These are phyloP conservation scores for Sporobolomyces phaffii DNA, from an alignment of 768 basidiomycete species.

Conservation along the genomic window DNA sequence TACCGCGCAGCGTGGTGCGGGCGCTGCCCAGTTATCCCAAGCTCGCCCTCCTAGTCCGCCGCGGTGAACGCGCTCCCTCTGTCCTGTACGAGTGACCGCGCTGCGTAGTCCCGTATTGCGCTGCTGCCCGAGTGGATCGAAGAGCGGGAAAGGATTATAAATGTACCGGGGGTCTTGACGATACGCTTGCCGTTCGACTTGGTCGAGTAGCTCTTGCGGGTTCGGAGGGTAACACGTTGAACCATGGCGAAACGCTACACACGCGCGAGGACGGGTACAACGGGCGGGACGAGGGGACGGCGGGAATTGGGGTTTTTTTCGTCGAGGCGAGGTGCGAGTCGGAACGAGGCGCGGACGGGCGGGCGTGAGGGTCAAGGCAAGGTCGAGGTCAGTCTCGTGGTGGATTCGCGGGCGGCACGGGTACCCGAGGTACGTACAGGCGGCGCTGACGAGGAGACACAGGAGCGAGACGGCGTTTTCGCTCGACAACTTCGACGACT, in stretches of 20 bases:
- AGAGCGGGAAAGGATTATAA: background rate
- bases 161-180: slow-evolving; percentile 84
- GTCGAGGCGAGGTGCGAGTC: background rate
- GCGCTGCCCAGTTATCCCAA: too few relatives aligned
- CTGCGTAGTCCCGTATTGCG: too few relatives aligned
- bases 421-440: slow-evolving; percentile 1
- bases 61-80: too few relatives aligned
- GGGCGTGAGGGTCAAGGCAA: too few relatives aligned
- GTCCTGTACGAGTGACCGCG: too few relatives aligned
- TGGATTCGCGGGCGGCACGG: background rate
- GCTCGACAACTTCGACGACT: background rate
- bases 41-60: too few relatives aligned
- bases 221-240: slow-evolving; percentile 99
- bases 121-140: too few relatives aligned
- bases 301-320: background rate
- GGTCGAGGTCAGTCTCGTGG: background rate
- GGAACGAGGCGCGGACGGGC: background rate
- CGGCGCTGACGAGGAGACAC: slow-evolving; percentile 19
- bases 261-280: background rate
- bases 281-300: background rate
- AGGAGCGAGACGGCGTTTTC: background rate
- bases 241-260: slow-evolving; percentile 58
- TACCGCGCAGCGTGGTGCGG: too few relatives aligned
- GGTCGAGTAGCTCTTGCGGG: slow-evolving; percentile 97
- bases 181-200: slow-evolving; percentile 89